phyloP scores from a whole-genome alignment of 305 asterid genomes.

The Fraxinus velutina region DNA sequence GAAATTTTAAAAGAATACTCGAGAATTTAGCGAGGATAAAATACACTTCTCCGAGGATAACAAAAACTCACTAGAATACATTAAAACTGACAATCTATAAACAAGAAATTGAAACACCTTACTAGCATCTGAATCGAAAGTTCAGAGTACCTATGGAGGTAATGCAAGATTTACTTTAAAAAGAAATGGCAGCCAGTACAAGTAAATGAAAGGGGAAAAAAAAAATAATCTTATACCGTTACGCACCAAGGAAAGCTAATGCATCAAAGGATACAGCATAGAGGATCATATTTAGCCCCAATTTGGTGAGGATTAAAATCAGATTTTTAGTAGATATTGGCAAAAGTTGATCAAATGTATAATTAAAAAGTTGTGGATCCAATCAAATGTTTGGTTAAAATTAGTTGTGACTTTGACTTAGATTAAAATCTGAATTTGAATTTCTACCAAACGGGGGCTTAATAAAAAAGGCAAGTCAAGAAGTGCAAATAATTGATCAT shows the following conservation, averaged over 20 bases:
- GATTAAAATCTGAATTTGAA: too few species aligned
- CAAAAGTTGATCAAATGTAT: too few species aligned
- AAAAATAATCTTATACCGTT: not conserved
- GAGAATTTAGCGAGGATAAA: slow-evolving; percentile 18
- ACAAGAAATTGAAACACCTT: slow-evolving; percentile 56
- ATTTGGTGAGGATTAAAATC: too few species aligned
- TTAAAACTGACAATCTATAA: slow-evolving; percentile 53
- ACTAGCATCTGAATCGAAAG: slow-evolving; percentile 66
- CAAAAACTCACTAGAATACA: slow-evolving; percentile 62
- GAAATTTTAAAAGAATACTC: slow-evolving; percentile 25
- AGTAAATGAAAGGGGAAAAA: not conserved
- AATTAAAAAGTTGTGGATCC: too few species aligned
- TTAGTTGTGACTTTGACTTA: too few species aligned
- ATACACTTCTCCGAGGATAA: slow-evolving; percentile 44
- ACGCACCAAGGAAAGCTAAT: not conserved
- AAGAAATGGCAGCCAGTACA: slow-evolving; percentile 17
- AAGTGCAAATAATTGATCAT: slow-evolving; percentile 4
- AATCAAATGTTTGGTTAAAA: too few species aligned
- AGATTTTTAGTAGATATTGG: too few species aligned
- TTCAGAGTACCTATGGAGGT: slow-evolving; percentile 38
- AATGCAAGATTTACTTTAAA: slow-evolving; percentile 2
- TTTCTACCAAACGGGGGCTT: too few species aligned
- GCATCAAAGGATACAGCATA: slow-evolving; percentile 7
- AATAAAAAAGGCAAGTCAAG: not conserved
- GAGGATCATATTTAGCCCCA: not conserved